Conservation (phyloP, 192 early-diverging fungal species). For the Spinellus fusiger region DNA sequence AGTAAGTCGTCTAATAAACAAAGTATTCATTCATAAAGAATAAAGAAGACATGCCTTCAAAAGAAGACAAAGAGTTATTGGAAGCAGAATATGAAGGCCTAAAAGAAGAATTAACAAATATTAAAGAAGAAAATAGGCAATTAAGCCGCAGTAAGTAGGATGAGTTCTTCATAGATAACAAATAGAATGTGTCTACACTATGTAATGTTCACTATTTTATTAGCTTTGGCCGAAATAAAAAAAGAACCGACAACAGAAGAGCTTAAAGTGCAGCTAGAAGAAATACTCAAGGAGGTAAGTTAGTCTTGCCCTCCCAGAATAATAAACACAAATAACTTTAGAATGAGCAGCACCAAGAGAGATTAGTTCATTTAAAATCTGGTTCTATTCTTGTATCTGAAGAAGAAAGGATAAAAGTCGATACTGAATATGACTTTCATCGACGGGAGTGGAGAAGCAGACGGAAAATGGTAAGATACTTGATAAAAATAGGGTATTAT, state of each 20-base stretch:
- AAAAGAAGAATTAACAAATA: not conserved
- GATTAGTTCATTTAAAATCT: not conserved
- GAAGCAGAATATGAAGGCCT: not conserved
- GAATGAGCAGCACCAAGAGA: not conserved
- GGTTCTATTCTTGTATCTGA: not conserved
- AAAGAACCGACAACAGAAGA: not conserved
- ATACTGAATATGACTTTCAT: not conserved
- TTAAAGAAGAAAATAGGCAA: not conserved
- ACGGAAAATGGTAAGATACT: too few species aligned
- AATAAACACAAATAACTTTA: not conserved
- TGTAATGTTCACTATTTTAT: not conserved
- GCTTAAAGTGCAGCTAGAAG: not conserved
- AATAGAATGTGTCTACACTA: not conserved
- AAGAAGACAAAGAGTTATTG: not conserved
- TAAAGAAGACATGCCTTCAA: not conserved
- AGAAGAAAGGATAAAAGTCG: not conserved
- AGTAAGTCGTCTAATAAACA: not conserved
- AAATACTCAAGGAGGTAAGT: not conserved
- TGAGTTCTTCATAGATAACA: too few species aligned
- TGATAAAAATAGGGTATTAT: too few species aligned
- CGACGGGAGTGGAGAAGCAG: too few species aligned
- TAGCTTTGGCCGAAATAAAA: constrained; percentile 3
- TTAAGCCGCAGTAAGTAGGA: not conserved
- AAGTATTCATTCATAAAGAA: not conserved
- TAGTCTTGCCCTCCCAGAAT: not conserved